Percentiles rank a stretch among this genome's conserved stretches.
Evolutionary conservation across 805 yeast species (phyloP).

Genomic region (Ogataea trehaloabstinens): DNA sequence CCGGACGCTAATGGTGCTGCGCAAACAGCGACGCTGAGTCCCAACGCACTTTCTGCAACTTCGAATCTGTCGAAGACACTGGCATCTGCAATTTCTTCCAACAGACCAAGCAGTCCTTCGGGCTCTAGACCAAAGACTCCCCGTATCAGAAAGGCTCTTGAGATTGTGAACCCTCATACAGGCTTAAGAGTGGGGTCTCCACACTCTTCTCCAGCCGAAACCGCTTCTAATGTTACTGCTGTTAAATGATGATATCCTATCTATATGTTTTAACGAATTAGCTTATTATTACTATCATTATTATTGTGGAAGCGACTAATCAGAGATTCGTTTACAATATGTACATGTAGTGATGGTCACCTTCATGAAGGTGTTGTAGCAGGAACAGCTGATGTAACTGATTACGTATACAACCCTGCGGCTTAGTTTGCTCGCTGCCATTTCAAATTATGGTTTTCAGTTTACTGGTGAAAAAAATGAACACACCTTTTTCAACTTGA

Average conservation of each 20-base stretch:
- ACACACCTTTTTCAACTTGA: too few species aligned
- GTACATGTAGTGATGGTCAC: too few species aligned
- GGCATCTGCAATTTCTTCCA: conserved; percentile 3
- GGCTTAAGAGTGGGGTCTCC: conserved; percentile 52
- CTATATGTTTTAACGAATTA: neutral
- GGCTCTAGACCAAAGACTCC: conserved; percentile 55
- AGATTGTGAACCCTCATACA: conserved; percentile 61
- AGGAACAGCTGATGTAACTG: too few species aligned
- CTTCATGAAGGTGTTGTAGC: too few species aligned
- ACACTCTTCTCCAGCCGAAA: conserved; percentile 25
- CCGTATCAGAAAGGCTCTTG: conserved; percentile 56
- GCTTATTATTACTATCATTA: neutral
- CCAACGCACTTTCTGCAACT: conserved; percentile 9
- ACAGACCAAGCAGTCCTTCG: neutral
- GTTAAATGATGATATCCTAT: conserved; percentile 10
- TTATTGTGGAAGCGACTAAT: conserved; percentile 1
- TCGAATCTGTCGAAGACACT: conserved; percentile 13
- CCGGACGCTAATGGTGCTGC: conserved; percentile 31
- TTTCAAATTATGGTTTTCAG: too few species aligned
- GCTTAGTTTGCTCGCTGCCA: too few species aligned
- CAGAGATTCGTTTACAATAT: too few species aligned
- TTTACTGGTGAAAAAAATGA: too few species aligned
- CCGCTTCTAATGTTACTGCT: conserved; percentile 6
- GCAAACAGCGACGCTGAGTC: conserved; percentile 17
- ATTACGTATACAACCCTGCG: too few species aligned